Evolutionary conservation across 2,329 filamentous ascomycete species (phyloP).

Genomic region (Trichothecium sympodiale): DNA sequence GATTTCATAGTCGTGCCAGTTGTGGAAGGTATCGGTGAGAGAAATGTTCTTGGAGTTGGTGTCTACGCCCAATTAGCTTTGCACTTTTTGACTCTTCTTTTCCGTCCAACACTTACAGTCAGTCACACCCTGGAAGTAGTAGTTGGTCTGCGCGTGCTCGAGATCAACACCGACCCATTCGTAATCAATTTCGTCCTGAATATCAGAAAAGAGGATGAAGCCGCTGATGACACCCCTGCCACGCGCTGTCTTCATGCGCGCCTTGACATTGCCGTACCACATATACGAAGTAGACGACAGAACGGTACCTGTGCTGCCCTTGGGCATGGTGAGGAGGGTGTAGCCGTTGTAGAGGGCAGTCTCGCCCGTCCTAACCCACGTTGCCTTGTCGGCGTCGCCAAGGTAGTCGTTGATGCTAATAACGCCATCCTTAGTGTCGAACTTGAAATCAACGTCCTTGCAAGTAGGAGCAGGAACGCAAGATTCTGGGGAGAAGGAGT

Average conservation of each 20-base stretch:
- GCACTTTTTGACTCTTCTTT: no score
- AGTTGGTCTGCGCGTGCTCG: slow-evolving; percentile 77
- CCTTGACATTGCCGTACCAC: slow-evolving; percentile 93
- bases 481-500: slow-evolving; percentile 71
- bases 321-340: slow-evolving; percentile 80
- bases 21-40: slow-evolving; percentile 57
- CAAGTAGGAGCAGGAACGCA: slow-evolving; percentile 81
- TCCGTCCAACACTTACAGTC: slow-evolving; percentile 82
- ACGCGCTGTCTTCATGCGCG: slow-evolving; percentile 72
- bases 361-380: slow-evolving; percentile 83
- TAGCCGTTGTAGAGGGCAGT: slow-evolving; percentile 57
- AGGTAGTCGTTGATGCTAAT: slow-evolving; percentile 70
- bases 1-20: slow-evolving; percentile 85
- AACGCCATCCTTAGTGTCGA: slow-evolving; percentile 59
- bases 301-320: slow-evolving; percentile 75
- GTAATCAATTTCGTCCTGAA: slow-evolving; percentile 97
- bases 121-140: slow-evolving; percentile 88
- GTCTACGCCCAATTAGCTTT: slow-evolving; percentile 41
- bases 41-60: slow-evolving; percentile 64
- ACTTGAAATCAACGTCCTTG: slow-evolving; percentile 60
- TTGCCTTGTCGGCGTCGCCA: slow-evolving; percentile 65
- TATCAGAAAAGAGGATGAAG: slow-evolving; percentile 89
- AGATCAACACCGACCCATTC: slow-evolving; percentile 84
- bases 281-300: slow-evolving; percentile 77
- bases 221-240: slow-evolving; percentile 89